These are phyloP conservation scores for Clitoria ternatea DNA, from an alignment of 306 rosid species.

Conservation along the genomic window DNA sequence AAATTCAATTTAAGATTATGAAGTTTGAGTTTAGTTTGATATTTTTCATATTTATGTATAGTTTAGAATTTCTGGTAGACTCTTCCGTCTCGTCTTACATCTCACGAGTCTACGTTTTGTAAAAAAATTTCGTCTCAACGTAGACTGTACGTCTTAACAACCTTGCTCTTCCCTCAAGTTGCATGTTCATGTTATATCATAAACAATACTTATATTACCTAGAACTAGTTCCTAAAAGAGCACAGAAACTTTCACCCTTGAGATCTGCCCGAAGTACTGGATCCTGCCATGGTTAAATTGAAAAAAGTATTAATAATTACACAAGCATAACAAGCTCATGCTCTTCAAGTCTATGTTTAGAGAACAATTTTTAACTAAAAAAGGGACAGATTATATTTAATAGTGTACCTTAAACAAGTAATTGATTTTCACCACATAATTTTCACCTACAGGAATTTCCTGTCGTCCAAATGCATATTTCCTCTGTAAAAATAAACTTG, in stretches of 20 bases:
- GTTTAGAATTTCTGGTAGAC: too few relatives aligned
- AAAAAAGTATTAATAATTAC: background rate
- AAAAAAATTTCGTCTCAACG: too few relatives aligned
- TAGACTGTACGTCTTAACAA: too few relatives aligned
- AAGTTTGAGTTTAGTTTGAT: too few relatives aligned
- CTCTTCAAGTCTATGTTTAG: too few relatives aligned
- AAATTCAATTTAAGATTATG: too few relatives aligned
- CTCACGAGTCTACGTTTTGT: too few relatives aligned
- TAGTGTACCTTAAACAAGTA: constrained; percentile 80
- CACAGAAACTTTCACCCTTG: constrained; percentile 66
- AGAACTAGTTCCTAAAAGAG: constrained; percentile 74
- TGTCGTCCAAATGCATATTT: constrained; percentile 82
- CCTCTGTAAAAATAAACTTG: constrained; percentile 54
- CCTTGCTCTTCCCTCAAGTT: background rate
- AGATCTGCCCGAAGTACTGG: constrained; percentile 71
- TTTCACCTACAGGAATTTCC: constrained; percentile 83
- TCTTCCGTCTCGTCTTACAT: too few relatives aligned
- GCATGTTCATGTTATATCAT: constrained; percentile 9
- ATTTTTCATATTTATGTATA: too few relatives aligned
- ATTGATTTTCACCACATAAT: constrained; percentile 76
- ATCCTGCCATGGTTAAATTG: constrained; percentile 44
- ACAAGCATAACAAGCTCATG: background rate
- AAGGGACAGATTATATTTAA: background rate
- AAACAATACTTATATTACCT: constrained; percentile 50
- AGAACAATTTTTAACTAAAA: background rate